Evolutionary conservation across 352 stramenopile species (phyloP), one percentile per base, ranked within the genome.

Genomic region (Globisporangium mamillatum): DNA sequence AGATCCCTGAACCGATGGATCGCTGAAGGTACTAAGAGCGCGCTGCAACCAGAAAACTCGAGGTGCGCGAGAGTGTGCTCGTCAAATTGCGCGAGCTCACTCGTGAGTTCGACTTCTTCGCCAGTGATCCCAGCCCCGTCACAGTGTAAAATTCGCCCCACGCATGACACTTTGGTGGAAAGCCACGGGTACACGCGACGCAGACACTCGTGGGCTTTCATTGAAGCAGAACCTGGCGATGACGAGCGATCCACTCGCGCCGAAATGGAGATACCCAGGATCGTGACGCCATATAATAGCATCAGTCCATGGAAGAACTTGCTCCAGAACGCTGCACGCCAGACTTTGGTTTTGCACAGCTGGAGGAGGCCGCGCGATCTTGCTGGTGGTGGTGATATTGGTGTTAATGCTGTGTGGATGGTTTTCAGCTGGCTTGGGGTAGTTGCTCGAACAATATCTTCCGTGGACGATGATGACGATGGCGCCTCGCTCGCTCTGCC

Each of bases 1-100:
- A 65, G n/a, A 38, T 65, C 22, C 24, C 16, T 22, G 24, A 65
- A 65, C 22, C 60, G 60, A 44, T 56, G 60, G 60, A 65, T 65
- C 25, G n/a, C 44, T n/a, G 60, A 20, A n/a, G 60, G 41, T 10
- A 65, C 6, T n/a, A 41, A n/a, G 44, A 65, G 60, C 1, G 18
- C 7, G 3, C 16, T 20, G 44, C 60, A 65, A 1, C 32, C 27
- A 22, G 44, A 27, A 8, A 65, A n/a, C 10, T 44, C 44, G 12
- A 65, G 18, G 10, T 57, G 54, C 10, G 60, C 16, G 8, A 65
- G 60, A 25, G 41, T 65, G 7, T 46, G 18, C 46, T 65, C 60
- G 27, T 65, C 60, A 44, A 57, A 65, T 12, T 44, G 25, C 41
- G 9, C 16, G 1, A 65, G 41, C 5, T 29, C 60, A 8, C 12